Evolutionary conservation across 2,329 filamentous ascomycete species (phyloP).

Genomic region (Aspergillus sp.): DNA sequence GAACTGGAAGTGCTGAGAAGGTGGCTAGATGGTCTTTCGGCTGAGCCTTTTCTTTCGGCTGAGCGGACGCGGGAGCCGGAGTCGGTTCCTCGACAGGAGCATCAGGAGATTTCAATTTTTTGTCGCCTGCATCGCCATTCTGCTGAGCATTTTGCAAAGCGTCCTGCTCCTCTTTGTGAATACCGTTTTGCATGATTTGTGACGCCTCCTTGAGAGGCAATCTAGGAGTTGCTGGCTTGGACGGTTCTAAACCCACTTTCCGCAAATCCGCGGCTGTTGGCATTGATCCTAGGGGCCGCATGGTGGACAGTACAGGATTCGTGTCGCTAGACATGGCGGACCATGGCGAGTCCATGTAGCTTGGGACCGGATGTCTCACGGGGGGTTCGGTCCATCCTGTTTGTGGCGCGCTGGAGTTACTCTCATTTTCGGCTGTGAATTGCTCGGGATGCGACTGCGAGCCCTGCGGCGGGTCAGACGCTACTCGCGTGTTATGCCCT

Average conservation of each 20-base stretch:
- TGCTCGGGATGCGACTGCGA: slow-evolving; percentile 13
- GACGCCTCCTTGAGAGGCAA: slow-evolving; percentile 24
- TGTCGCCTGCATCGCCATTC: background rate
- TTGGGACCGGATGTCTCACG: slow-evolving; percentile 51
- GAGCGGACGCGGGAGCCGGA: slow-evolving; percentile 3
- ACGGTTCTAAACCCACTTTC: slow-evolving; percentile 39
- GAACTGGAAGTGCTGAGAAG: slow-evolving; percentile 14
- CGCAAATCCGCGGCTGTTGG: slow-evolving; percentile 58
- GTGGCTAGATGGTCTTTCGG: slow-evolving; percentile 8
- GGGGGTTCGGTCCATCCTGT: slow-evolving; percentile 52
- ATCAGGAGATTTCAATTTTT: background rate
- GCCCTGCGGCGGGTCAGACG: slow-evolving; percentile 16
- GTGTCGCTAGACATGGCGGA: slow-evolving; percentile 57
- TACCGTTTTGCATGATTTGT: background rate
- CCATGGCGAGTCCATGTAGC: slow-evolving; percentile 62
- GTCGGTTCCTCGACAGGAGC: background rate
- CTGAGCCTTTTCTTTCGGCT: slow-evolving; percentile 4
- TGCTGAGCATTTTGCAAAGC: background rate
- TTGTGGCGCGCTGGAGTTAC: slow-evolving; percentile 8
- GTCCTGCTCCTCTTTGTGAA: background rate
- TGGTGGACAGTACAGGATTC: slow-evolving; percentile 71
- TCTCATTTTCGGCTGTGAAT: slow-evolving; percentile 1
- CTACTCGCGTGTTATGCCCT: slow-evolving; percentile 20
- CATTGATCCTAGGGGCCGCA: slow-evolving; percentile 71
- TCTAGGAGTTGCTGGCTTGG: slow-evolving; percentile 37